Percentiles rank a stretch among this genome's conserved stretches.
Conservation (phyloP, 257 asterid genomes). For the Hygrophila difformis region DNA sequence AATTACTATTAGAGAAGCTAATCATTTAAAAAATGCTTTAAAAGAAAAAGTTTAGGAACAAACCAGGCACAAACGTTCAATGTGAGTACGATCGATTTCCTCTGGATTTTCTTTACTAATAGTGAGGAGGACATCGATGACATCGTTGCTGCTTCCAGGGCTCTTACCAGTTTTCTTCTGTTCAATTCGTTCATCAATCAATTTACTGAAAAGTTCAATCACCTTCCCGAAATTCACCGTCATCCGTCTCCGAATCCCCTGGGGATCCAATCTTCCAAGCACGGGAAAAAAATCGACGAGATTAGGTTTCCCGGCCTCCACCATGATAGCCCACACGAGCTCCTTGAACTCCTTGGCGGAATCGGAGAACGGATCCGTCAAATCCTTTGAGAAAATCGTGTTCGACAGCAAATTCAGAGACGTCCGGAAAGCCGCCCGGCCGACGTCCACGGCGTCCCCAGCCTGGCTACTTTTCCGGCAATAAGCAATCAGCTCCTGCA, state of each 20-base stretch:
- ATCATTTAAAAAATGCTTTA: neutral
- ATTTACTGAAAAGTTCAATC: conserved; percentile 21
- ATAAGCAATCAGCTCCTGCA: conserved; percentile 47
- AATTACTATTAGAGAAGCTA: neutral
- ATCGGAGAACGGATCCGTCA: conserved; percentile 40
- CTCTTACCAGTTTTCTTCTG: conserved; percentile 15
- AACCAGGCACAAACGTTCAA: conserved; percentile 66
- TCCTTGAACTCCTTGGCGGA: conserved; percentile 58
- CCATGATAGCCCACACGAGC: conserved; percentile 34
- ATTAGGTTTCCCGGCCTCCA: conserved; percentile 60
- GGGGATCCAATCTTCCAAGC: conserved; percentile 43
- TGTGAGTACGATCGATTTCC: conserved; percentile 51
- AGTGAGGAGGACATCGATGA: conserved; percentile 35
- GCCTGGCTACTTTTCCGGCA: conserved; percentile 31
- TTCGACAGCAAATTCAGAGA: conserved; percentile 42
- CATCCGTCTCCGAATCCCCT: conserved; percentile 44
- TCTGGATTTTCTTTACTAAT: conserved; percentile 36
- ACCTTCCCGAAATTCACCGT: conserved; percentile 24
- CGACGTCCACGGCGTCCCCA: conserved; percentile 42
- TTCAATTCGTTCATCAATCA: conserved; percentile 38
- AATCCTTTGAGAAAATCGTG: conserved; percentile 41
- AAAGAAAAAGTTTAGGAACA: neutral
- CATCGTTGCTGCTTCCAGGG: conserved; percentile 23
- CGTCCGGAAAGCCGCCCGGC: conserved; percentile 45
- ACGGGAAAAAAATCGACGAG: conserved; percentile 48